These are phyloP conservation scores for Colletotrichum musicola DNA, from an alignment of 2,329 filamentous ascomycete genomes.

Conservation along the genomic window DNA sequence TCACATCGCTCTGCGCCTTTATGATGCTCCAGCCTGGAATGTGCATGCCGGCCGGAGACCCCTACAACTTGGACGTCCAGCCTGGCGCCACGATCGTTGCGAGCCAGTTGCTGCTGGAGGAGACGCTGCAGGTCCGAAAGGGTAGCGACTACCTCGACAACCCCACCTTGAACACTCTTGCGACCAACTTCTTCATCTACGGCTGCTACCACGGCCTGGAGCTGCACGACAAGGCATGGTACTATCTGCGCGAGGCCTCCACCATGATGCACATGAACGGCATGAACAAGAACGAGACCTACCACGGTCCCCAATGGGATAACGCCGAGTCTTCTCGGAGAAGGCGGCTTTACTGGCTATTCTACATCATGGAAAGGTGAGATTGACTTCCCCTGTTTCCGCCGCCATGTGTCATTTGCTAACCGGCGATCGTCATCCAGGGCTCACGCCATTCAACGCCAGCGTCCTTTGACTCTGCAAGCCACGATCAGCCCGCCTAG, in stretches of 20 bases:
- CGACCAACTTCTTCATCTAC: constrained; percentile 85
- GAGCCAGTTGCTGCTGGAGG: constrained; percentile 75
- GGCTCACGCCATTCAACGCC: constrained; percentile 78
- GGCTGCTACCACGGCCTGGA: constrained; percentile 79
- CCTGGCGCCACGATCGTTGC: constrained; percentile 73
- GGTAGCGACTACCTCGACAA: constrained; percentile 70
- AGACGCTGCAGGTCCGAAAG: constrained; percentile 74
- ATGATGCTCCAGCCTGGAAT: constrained; percentile 79
- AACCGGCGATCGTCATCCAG: constrained; percentile 47
- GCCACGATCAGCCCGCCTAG: constrained; percentile 76
- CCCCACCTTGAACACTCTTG: constrained; percentile 69
- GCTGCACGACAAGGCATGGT: constrained; percentile 83
- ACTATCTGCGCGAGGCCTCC: constrained; percentile 80
- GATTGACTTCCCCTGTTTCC: constrained; percentile 29
- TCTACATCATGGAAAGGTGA: constrained; percentile 79
- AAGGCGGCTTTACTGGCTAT: constrained; percentile 78
- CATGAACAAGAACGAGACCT: constrained; percentile 74
- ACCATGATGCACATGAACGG: constrained; percentile 74
- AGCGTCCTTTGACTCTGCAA: constrained; percentile 77
- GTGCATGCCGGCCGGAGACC: constrained; percentile 68
- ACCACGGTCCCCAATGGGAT: constrained; percentile 64
- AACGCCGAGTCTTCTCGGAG: constrained; percentile 71
- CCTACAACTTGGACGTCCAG: constrained; percentile 67
- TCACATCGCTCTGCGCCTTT: constrained; percentile 75
- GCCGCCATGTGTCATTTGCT: constrained; percentile 29